Base-by-base conservation (phyloP, 495 filamentous ascomycete species). In the Chaetomium fimeti region DNA sequence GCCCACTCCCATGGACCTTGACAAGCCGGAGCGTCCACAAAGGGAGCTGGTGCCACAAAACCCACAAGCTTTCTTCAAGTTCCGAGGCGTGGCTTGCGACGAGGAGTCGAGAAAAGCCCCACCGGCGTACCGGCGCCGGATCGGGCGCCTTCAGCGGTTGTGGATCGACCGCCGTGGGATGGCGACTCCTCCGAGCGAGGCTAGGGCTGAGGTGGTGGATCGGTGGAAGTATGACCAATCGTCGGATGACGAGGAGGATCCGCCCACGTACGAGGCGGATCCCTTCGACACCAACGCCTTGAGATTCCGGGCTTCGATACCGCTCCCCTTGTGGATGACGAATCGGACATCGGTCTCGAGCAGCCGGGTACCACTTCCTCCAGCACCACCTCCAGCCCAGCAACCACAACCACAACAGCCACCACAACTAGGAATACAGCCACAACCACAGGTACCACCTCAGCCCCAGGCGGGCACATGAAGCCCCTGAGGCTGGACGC, bases 161-260 rank as follows among this genome's bases (percentile, higher is more conserved):
- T 87, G 89, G 81, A 91, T 96, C 48, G 91, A 96, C 75, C 89
- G 91, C 69, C 83, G 86, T 52, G 83, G 81, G 24, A 75, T 83
- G 61, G 76, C 77, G n/a, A 81, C 77, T 54, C 83, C 80, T 74
- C 81, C 77, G 63, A 73, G 78, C 49, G 83, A 86, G 5, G 70
- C 81, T 64, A 80, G 81, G 59, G 80, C 80, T 16, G 67, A 80
- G 51, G 79, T 81, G 61, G 82, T 82, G 48, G 91, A 96, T 69
- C 85, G 88, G 56, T 93, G 88, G 83, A 93, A 91, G 72, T 94
- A 89, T 78, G 91, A 95, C 71, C 84, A 87, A 59, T 81, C 83
- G 60, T 81, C 82, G 16, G 90, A 93, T 68, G 90, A 91, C 36
- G 89, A 91, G 63, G 82, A 89, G 32, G 82, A 83, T 15, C 56